Evolutionary conservation across 441 rosid genomes (phyloP), one percentile per base, ranked within the genome.

Genomic region (Erodium moschatum): DNA sequence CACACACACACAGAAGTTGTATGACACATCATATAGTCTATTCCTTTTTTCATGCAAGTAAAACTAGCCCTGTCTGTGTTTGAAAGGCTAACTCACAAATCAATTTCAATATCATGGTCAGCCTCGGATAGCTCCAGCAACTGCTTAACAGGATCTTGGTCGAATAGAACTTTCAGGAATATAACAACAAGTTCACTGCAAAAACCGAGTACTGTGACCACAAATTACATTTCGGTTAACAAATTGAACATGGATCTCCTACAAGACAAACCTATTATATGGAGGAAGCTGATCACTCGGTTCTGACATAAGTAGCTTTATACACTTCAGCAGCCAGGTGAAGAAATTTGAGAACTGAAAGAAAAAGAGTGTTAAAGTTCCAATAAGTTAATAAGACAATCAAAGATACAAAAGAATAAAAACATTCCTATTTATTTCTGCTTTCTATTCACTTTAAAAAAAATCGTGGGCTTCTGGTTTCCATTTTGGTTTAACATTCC

Each of bases 341-440:
- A 90, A 92, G 85, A 92, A 92, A 79, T 90, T 92, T 73, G 94
- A 84, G 76, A 87, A 92, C 97, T 92, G 89, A 77, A 74, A 77
- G 54, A 42, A 64, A 64, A 65, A 69, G 15, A 61, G 12, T 40
- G 48, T 69, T 46, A 78, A 69, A 76, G 72, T 58, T 35, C 46
- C 69, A 72, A 69, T 73, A 67, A 12, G 62, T 11, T 46, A 13
- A 33, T 35, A 60, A 18, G 64, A 64, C 46, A 63, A 42, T 67
- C 67, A 44, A 74, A 50, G 72, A 7, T 18, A 65, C 27, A 9
- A 29, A 33, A 46, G 3, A 42, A 0, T n/a, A 29, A 35, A 35
- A 35, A 35, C 40, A 35, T 56, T 24, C n/a, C 3, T 21, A 58
- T 21, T 10, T 19, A 9, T 56, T 56, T 56, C 27, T 56, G 62